Base-by-base conservation (phyloP, 768 basidiomycete species). In the Lentinus tigrinus region DNA sequence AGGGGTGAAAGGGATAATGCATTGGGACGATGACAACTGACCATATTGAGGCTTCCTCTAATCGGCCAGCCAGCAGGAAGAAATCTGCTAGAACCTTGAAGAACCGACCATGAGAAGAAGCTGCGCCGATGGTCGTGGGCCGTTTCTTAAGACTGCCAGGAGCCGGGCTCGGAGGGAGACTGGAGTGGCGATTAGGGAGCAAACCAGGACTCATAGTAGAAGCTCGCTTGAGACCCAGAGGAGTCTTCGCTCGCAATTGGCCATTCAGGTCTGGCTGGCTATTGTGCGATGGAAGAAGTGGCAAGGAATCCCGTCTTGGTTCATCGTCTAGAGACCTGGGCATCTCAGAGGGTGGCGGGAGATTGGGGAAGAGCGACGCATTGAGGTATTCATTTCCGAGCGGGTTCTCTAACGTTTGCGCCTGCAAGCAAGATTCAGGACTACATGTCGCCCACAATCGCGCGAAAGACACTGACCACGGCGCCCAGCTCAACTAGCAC, bases 11-110 rank as follows among this genome's bases (percentile, higher is more conserved):
- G 64, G 62, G 3, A 39, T 9, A 63, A 64, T 56, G 52, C 50
- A 57, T 49, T 56, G 37, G 27, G 21, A 39, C 38, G 46, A 7
- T 23, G 28, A 37, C 46, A 50, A 54, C 74, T 58, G 74, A 95
- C 92, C 93, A 93, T 51, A 89, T 78, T 39, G 79, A 74, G 1
- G 96, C 89, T 67, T 98, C 95, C 48, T 85, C 84, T 37, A 85
- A 82, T 61, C 92, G 79, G n/a, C 97, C 96, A 7, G 93, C 82
- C 24, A 98, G 75, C 17, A 98, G 74, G 73, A 89, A 95, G 63
- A 97, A 81, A 70, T 98, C 94, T 0, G 87, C 96, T 14, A 93
- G 79, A 24, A 95, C 80, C 73, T 96, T 98, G 72, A 85, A 90
- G 37, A 96, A 78, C 55, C 96, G 78, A 24, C 89, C 96, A 72